Base-by-base conservation (phyloP, 1,284 basidiomycete species). In the Ganoderma meredithae region DNA sequence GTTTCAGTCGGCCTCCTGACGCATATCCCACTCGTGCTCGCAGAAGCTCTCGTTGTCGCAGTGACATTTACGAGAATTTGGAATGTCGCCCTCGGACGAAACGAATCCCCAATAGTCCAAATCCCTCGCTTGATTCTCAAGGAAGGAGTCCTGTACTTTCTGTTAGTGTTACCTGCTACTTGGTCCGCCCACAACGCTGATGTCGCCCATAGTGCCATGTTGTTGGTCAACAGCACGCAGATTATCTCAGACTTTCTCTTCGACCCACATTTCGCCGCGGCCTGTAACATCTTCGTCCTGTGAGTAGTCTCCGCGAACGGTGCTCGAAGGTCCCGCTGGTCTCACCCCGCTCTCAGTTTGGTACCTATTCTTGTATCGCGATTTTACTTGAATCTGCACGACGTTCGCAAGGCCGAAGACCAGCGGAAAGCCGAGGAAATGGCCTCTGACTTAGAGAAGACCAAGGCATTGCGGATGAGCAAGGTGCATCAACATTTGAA, bases 341-440 rank as follows among this genome's bases (percentile, higher is more conserved):
- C 36, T 22, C 49, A 47, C 10, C 6, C 25, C 47, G 2, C 17
- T 22, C 4, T 12, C 59, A 72, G 71, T 3, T 22, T 69, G 12
- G 62, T 63, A 10, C 60, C 69, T 4, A 67, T 72, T 39, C 60
- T 72, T 13, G 66, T 72, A 12, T 68, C 71, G 2, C 66, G 69
- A 19, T 72, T 68, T 63, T 72, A 70, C 63, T 63, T 72, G 62
- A 41, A 63, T 17, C 39, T 72, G 22, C 63, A 64, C 44, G 56
- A 66, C 19, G 22, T 67, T 15, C 56, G 22, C 52, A 40, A n/a
- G 19, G 31, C 44, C 3, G 62, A 63, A 25, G 22, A 41, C 17
- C 15, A 43, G 22, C 15, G 12, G 9, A 62, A 62, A 49, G 27
- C 43, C 10, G 43, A 27, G 25, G 39, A 63, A 17, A 41, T 7